Base-by-base conservation (phyloP, 2,329 filamentous ascomycete species). In the Sporothrix sp. region DNA sequence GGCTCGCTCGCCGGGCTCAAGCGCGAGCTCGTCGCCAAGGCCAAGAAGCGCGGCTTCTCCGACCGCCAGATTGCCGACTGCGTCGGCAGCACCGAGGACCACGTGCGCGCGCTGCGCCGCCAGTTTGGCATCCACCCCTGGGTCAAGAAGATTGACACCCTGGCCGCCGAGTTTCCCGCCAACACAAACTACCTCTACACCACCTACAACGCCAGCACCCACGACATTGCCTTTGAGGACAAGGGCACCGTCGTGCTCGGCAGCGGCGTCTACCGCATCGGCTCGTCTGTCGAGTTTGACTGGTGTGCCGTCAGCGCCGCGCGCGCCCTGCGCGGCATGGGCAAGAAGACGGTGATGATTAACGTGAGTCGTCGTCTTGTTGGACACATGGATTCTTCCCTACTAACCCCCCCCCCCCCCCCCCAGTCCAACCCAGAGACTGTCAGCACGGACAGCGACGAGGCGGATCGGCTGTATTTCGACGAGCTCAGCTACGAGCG, bases 131-230 rank as follows among this genome's bases (percentile, higher is more conserved):
- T 98, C 68, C 84, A 78, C 55, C 93, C 93, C 7, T 98, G 87
- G 79, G 93, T 98, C 52, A 98, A 97, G 83, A 94, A 84, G 75
- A 97, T 98, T 61, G 93, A 98, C 64, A 98, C 93, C 18, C 78
- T 98, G 54, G 93, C 93, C 59, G 93, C 93, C 37, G 93, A 98
- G 68, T 96, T 96, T 74, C 90, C 90, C 28, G 90, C 89, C 37
- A 78, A 93, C 58, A 95, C 90, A 54, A 95, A 96, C 76, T 96
- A 95, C 69, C 79, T 94, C 23, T 95, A 96, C 73, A 97, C 91
- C 3, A 97, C 93, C 27, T 98, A 98, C 75, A 97, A 98, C 64
- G 93, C 90, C 52, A 86, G 86, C 14, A 84, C 86, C 14, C 91
- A 97, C 70, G 93, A 97, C 67, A 86, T 97, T 44, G 84, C 80